phyloP scores from a whole-genome alignment of 805 yeast species.

The Candida nitratophila region DNA sequence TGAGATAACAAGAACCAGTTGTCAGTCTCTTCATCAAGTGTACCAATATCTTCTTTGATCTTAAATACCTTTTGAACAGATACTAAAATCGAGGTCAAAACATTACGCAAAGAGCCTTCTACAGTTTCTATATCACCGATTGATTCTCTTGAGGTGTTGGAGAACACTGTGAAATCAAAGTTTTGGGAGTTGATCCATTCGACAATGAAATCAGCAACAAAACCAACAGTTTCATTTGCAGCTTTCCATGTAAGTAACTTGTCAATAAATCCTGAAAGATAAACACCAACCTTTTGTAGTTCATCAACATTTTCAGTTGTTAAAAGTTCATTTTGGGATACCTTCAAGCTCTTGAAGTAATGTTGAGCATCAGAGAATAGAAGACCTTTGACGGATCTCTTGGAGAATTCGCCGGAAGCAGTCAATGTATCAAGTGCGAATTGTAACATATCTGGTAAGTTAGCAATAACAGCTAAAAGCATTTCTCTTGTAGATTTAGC shows the following conservation, averaged over 20 bases:
- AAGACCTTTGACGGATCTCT: slow-evolving; percentile 1
- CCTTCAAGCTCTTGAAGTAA: slow-evolving; percentile 8
- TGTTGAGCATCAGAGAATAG: slow-evolving; percentile 20
- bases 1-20: slow-evolving; percentile 59
- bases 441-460: slow-evolving; percentile 33
- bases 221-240: slow-evolving; percentile 26
- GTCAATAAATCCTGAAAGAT: slow-evolving; percentile 18
- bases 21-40: slow-evolving; percentile 44
- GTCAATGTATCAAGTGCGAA: slow-evolving; percentile 20
- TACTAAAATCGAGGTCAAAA: slow-evolving; percentile 55
- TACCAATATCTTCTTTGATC: slow-evolving; percentile 20
- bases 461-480: slow-evolving; percentile 8
- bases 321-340: slow-evolving; percentile 6
- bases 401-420: slow-evolving; percentile 7
- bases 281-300: slow-evolving; percentile 15
- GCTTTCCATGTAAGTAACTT: slow-evolving; percentile 30
- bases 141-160: slow-evolving; percentile 18
- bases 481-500: background rate
- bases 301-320: slow-evolving; percentile 8
- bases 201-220: slow-evolving; percentile 40
- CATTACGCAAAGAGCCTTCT: slow-evolving; percentile 41
- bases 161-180: slow-evolving; percentile 14
- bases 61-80: slow-evolving; percentile 56
- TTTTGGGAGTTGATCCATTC: slow-evolving; percentile 35
- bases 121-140: slow-evolving; percentile 24